Conservation (phyloP, 1,284 basidiomycete species). For the Ganoderma lucidum region DNA sequence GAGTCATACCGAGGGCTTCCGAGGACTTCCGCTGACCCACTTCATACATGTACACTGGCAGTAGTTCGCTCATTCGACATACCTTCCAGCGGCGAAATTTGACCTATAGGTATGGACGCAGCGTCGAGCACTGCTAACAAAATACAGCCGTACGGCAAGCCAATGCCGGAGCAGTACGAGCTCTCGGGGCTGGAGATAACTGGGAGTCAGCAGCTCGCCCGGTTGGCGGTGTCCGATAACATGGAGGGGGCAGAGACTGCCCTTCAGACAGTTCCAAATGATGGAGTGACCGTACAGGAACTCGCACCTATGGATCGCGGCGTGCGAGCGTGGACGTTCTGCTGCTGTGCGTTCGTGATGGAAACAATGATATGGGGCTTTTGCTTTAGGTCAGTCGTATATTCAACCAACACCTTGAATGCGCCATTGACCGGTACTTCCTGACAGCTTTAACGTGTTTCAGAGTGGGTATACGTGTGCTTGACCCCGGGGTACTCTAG, state of each 20-base stretch:
- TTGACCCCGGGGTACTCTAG: slow-evolving; percentile 19
- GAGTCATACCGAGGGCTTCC: background rate
- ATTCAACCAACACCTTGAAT: background rate
- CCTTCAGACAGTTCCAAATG: background rate
- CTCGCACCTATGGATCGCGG: slow-evolving; percentile 29
- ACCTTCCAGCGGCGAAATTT: background rate
- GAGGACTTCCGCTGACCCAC: background rate
- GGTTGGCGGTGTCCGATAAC: background rate
- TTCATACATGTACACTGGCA: background rate
- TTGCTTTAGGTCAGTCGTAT: slow-evolving; percentile 25
- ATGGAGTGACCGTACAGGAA: slow-evolving; percentile 24
- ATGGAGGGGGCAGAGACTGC: background rate
- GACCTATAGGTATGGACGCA: background rate
- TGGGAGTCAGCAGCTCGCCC: background rate
- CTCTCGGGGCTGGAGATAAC: background rate
- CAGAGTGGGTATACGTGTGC: slow-evolving; percentile 18
- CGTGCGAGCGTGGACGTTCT: slow-evolving; percentile 30
- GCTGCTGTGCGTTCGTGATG: slow-evolving; percentile 33
- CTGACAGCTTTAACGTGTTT: slow-evolving; percentile 33
- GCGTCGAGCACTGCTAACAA: background rate
- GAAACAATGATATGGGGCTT: slow-evolving; percentile 50
- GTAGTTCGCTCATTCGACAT: background rate
- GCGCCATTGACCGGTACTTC: background rate
- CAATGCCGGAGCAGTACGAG: background rate
- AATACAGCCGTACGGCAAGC: background rate